Evolutionary conservation across 352 stramenopile species (phyloP).

Genomic region (Pythium pyrilobum): DNA sequence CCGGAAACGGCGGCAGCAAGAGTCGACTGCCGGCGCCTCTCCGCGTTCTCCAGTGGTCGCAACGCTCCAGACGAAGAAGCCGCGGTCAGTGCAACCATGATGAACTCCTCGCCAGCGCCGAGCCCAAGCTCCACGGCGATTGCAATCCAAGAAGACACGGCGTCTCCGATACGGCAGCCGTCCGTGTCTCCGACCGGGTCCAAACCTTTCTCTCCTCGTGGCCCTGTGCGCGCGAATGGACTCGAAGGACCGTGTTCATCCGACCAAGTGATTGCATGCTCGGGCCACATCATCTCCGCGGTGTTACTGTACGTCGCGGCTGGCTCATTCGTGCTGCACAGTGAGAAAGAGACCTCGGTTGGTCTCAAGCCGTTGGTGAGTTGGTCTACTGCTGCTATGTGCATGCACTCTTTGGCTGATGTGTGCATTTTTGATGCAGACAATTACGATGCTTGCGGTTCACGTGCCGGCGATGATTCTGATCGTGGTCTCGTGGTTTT

Average conservation of each 20-base stretch:
- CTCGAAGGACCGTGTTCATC: constrained; percentile 65
- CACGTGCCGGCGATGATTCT: constrained; percentile 48
- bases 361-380: constrained; percentile 16
- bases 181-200: not conserved
- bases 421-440: constrained; percentile 21
- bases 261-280: constrained; percentile 74
- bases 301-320: constrained; percentile 54
- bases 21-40: not conserved
- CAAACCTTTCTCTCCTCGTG: constrained; percentile 1
- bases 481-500: constrained; percentile 56
- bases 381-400: too few species aligned
- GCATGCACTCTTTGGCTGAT: too few species aligned
- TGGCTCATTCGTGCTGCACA: constrained; percentile 14
- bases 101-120: not conserved
- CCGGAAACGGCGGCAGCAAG: too few species aligned
- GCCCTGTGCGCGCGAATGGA: constrained; percentile 55
- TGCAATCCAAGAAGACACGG: constrained; percentile 9
- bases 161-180: too few species aligned
- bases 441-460: constrained; percentile 39
- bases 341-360: constrained; percentile 6
- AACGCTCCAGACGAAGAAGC: not conserved
- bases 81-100: not conserved
- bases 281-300: constrained; percentile 59
- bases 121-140: constrained; percentile 1
- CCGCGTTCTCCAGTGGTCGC: constrained; percentile 2